Base-by-base conservation (phyloP, 2,329 filamentous ascomycete genomes). In the Aureobasidium leucospermi region DNA sequence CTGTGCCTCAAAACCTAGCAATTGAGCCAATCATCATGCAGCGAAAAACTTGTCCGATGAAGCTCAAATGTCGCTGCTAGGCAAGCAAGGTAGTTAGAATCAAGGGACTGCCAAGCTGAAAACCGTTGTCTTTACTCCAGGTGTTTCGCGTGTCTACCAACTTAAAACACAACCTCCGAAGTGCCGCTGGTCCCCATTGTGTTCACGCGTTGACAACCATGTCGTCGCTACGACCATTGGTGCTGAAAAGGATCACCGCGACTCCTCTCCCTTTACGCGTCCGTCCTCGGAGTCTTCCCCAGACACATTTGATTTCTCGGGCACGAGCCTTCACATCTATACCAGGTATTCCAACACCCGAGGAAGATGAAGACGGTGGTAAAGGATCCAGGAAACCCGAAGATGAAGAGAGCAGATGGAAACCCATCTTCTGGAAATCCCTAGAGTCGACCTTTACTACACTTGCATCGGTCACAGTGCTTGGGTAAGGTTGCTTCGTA, bases 351-450 rank as follows among this genome's bases (percentile, higher is more conserved):
- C 47, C 58, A 29, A 28, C 39, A 29, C 47, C 58, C 5, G 58
- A 59, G 31, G 58, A 59, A 32, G 58, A 59, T 3, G 58, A 59
- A 19, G 58, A 53, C 46, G 41, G 46, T 8, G 16, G 19, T 15
- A 53, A 59, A 15, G 39, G 46, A n/a, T 32, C 23, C 15, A 52
- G 47, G 19, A 59, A 51, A 16, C 23, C 47, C 15, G 47, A 41
- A 45, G 38, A 31, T 13, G 55, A 58, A 11, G 47, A 59, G 16
- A 28, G 46, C n/a, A 48, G 41, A 36, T 59, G 58, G 58, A 45
- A 23, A n/a, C 58, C 58, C 32, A 59, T 59, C 28, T 59, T 59
- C 13, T 59, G 58, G 58, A 59, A 59, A 45, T 42, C 41, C 6
- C n/a, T 59, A 15, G 58, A 59, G 41, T 53, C 47, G 1, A 53